A percentile compares a stretch with the other conserved stretches of the same genome.
Conservation (phyloP, 176 grass and related monocot species). For the Aegilops tauschii region DNA sequence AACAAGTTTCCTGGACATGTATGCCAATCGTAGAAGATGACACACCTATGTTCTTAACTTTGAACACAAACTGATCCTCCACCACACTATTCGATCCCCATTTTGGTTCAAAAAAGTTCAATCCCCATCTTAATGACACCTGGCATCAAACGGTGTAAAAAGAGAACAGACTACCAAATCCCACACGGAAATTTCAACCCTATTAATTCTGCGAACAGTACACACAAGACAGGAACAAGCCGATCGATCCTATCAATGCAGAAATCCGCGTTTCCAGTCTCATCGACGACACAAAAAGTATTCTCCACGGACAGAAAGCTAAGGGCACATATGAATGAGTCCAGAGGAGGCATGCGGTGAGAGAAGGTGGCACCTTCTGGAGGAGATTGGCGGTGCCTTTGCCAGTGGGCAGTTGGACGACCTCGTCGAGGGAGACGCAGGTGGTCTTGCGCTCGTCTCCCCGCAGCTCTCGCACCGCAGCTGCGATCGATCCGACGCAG, state of each 20-base stretch:
- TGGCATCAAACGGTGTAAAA: not conserved
- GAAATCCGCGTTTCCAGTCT: not conserved
- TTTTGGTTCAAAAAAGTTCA: not conserved
- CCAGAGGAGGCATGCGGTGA: not conserved
- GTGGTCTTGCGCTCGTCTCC: slow-evolving; percentile 71
- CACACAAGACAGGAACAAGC: not conserved
- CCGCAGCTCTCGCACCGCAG: slow-evolving; percentile 85
- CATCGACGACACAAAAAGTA: not conserved
- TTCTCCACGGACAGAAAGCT: not conserved
- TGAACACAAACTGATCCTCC: not conserved
- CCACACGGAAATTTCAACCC: not conserved
- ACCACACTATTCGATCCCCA: not conserved
- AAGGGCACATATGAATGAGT: not conserved
- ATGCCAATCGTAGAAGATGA: not conserved
- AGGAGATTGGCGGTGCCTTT: slow-evolving; percentile 62
- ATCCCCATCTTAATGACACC: not conserved
- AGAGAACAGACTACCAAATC: not conserved
- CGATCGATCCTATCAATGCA: not conserved
- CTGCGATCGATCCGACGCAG: slow-evolving; percentile 36
- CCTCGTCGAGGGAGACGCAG: slow-evolving; percentile 57
- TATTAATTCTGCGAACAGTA: not conserved
- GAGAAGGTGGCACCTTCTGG: slow-evolving; percentile 61
- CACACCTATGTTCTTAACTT: not conserved
- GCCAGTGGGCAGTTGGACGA: slow-evolving; percentile 56
- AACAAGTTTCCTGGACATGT: not conserved